Evolutionary conservation across 1,139 yeast genomes (phyloP), one percentile per base, ranked within the genome.

Genomic region (Suhomyces choctaworum): DNA sequence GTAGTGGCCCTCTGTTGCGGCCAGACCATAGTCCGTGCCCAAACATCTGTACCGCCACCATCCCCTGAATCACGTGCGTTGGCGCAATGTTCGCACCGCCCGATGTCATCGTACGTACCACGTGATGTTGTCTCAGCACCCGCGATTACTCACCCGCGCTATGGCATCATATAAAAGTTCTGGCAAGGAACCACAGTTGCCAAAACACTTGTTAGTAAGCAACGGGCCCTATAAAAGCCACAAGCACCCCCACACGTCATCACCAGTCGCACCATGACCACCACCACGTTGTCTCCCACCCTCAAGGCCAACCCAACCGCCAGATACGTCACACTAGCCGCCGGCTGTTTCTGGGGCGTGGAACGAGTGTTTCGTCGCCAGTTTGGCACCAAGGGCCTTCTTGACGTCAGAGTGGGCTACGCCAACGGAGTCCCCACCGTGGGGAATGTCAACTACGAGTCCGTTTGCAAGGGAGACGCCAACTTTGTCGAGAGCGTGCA

Each of bases 331-430:
- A 82, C 89, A 0, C 58, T 83, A 15, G 90, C 87, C 1, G 89
- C 85, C 2, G 94, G 94, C 3, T 90, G 98, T 56, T 92, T 89
- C 70, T 90, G 97, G 97, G 96, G 96, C 13, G 88, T 85, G 9
- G 97, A 92, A 54, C 83, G 84, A 50, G 80, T 90, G 25, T 89
- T 78, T 64, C 66, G 82, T 44, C 84, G 84, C 54, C 74, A 84
- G 45, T 84, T 79, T 47, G 52, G 53, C 5, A 71, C 63, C 37
- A 80, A 77, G 53, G 90, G 90, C 2, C 60, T 90, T 15, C 56
- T 82, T 11, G 96, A 86, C 54, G 72, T 81, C 34, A 80, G 77
- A 54, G 97, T 90, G 9, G 98, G 97, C 2, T 92, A 82, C 58
- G 87, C 95, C 37, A 95, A 95, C 46, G 97, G 97, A 14, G 49